phyloP scores from a whole-genome alignment of 805 yeast genomes.

The Yarrowia yakushimensis region DNA sequence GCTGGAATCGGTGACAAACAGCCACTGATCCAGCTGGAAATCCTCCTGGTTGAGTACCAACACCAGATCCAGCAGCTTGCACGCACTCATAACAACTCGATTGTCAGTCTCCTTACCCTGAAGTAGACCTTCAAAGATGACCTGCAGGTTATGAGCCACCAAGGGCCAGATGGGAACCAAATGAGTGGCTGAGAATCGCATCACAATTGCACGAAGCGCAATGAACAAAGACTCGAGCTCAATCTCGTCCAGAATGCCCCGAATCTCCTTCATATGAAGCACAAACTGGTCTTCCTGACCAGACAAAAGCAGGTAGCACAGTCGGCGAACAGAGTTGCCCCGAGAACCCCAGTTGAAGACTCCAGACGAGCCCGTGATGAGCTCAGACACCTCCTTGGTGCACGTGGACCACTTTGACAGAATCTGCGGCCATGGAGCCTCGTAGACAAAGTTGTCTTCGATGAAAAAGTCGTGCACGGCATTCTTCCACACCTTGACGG shows the following conservation, averaged over 20 bases:
- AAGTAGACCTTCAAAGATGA: slow-evolving; percentile 45
- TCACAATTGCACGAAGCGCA: slow-evolving; percentile 60
- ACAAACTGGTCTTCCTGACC: slow-evolving; percentile 57
- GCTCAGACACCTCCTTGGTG: slow-evolving; percentile 53
- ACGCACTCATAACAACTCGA: slow-evolving; percentile 46
- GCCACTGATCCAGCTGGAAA: slow-evolving; percentile 76
- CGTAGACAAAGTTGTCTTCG: slow-evolving; percentile 56
- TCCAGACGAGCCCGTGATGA: slow-evolving; percentile 53
- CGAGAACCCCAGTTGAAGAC: slow-evolving; percentile 62
- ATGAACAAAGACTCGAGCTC: slow-evolving; percentile 45
- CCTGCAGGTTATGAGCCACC: slow-evolving; percentile 58
- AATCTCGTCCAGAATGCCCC: slow-evolving; percentile 46
- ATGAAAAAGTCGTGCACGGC: slow-evolving; percentile 60
- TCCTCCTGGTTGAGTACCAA: slow-evolving; percentile 70
- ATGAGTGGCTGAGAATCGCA: slow-evolving; percentile 62
- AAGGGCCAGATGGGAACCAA: slow-evolving; percentile 66
- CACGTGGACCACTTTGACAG: slow-evolving; percentile 59
- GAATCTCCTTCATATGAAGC: slow-evolving; percentile 47
- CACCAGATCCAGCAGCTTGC: slow-evolving; percentile 75
- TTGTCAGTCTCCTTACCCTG: slow-evolving; percentile 25
- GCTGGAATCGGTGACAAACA: slow-evolving; percentile 68
- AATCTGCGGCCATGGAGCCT: slow-evolving; percentile 51
- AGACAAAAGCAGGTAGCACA: slow-evolving; percentile 60
- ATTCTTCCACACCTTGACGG: slow-evolving; percentile 60
- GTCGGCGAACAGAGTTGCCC: slow-evolving; percentile 53